These are phyloP conservation scores for Beauveria bassiana DNA, from an alignment of 2,329 filamentous ascomycete species.

Conservation along the genomic window DNA sequence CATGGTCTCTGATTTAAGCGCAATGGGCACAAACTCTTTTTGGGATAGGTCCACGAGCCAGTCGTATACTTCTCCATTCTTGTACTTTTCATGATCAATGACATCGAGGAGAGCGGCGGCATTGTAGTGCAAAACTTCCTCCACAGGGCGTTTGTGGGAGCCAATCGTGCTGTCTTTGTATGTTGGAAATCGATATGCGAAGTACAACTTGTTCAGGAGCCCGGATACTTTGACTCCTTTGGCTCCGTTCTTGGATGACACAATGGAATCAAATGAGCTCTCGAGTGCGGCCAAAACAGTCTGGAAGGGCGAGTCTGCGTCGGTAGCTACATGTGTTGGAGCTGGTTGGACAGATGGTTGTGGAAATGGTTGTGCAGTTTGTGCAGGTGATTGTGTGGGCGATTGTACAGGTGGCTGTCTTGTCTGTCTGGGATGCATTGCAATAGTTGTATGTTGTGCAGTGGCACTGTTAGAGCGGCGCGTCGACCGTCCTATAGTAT, in stretches of 20 bases:
- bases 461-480: background rate
- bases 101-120: constrained; percentile 30
- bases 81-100: constrained; percentile 28
- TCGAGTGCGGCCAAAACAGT: constrained; percentile 1
- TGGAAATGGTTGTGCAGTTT: background rate
- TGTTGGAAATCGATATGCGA: constrained; percentile 24
- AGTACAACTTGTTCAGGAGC: constrained; percentile 25
- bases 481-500: background rate
- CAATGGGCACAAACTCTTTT: constrained; percentile 20
- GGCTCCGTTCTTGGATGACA: constrained; percentile 17
- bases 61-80: constrained; percentile 22
- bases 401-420: too few species aligned
- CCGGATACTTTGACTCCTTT: constrained; percentile 9
- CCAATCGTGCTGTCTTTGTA: constrained; percentile 19
- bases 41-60: constrained; percentile 26
- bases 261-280: background rate
- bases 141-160: constrained; percentile 33
- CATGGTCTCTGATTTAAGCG: constrained; percentile 22
- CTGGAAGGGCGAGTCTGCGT: constrained; percentile 1
- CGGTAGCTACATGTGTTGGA: background rate
- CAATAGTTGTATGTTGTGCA: background rate
- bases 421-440: background rate
- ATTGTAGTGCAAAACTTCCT: constrained; percentile 38
- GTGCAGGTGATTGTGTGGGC: too few species aligned
- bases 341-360: background rate